Base-by-base conservation (phyloP, 768 basidiomycete genomes). In the Inosperma sp. region DNA sequence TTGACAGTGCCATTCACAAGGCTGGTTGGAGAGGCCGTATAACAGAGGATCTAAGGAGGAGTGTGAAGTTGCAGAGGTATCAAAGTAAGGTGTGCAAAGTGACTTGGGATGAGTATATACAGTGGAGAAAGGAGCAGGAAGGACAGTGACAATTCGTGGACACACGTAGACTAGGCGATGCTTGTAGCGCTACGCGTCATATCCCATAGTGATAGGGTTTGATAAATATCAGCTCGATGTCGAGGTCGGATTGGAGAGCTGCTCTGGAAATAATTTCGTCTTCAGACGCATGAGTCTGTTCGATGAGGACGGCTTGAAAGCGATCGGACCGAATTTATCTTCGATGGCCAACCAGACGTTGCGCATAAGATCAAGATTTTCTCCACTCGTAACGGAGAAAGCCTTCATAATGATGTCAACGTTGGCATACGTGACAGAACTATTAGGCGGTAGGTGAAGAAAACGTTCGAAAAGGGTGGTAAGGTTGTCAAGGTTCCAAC, bases 1-100 rank as follows among this genome's bases (percentile, higher is more conserved):
- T 99, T 31, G 85, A 94, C 59, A 92, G 85, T 59, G 92, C 93
- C 23, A 92, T 98, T 56, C 80, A 82, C 55, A 99, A 99, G 69
- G 90, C 94, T 3, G 96, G 93, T 3, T 98, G 87, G 86, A 79
- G 66, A 50, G 91, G 89, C 1, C 67, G 68, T 43, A 88, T 94
- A 60, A 88, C 84, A 1, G 93, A 95, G 64, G 88, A 88, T 58
- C 67, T 92, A 43, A 76, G 91, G 41, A 75, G 87, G 57, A 83
- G 81, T 62, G 68, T 93, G 58, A 84, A 76, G 63, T 75, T 95
- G 59, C 79, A 86, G 52, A 71, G 91, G 62, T 95, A 93, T 66
- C 91, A 92, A 69, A 88, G 86, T 65, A 80, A 77, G 53, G 77
- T 75, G 63, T 83, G 78, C 65, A 68, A 70, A 17, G 84, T 85